A percentile compares a stretch with the other conserved stretches of the same genome.
These are phyloP conservation scores for Globisporangium radiosum DNA, from an alignment of 352 stramenopile genomes.

Conservation along the genomic window DNA sequence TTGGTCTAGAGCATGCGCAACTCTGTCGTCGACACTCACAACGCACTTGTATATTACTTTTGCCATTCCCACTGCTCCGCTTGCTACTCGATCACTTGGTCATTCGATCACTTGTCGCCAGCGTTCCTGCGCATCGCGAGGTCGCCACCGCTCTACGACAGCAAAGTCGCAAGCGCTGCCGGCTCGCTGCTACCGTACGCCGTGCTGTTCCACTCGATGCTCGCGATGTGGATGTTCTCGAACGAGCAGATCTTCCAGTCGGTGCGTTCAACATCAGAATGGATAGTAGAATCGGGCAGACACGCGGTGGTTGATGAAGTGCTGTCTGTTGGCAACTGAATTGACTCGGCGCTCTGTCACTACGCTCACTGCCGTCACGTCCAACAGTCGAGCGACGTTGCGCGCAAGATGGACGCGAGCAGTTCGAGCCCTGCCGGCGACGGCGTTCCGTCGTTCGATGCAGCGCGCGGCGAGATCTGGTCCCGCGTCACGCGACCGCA, in stretches of 20 bases:
- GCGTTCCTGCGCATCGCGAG: constrained; percentile 67
- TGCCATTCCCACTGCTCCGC: too few species aligned
- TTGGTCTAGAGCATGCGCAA: too few species aligned
- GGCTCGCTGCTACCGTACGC: constrained; percentile 66
- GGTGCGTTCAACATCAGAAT: constrained; percentile 10
- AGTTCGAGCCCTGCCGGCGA: constrained; percentile 23
- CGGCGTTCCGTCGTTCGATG: constrained; percentile 46
- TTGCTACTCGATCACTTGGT: too few species aligned
- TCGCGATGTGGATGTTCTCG: constrained; percentile 85
- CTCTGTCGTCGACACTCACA: too few species aligned
- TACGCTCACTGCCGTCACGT: not conserved
- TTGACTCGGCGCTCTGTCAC: not conserved
- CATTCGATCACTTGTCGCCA: constrained; percentile 4
- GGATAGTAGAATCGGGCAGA: too few species aligned
- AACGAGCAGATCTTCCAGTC: constrained; percentile 82
- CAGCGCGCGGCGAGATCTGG: constrained; percentile 39
- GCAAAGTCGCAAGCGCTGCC: constrained; percentile 49
- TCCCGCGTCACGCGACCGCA: constrained; percentile 56
- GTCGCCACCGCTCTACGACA: constrained; percentile 66
- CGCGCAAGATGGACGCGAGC: too few species aligned
- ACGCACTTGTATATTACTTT: too few species aligned
- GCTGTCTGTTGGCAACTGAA: constrained; percentile 1
- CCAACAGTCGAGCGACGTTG: constrained; percentile 1
- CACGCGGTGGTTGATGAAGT: not conserved
- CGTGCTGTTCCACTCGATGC: constrained; percentile 61